Evolutionary conservation across 2,329 filamentous ascomycete genomes (phyloP).

Genomic region (Exophiala sideris): DNA sequence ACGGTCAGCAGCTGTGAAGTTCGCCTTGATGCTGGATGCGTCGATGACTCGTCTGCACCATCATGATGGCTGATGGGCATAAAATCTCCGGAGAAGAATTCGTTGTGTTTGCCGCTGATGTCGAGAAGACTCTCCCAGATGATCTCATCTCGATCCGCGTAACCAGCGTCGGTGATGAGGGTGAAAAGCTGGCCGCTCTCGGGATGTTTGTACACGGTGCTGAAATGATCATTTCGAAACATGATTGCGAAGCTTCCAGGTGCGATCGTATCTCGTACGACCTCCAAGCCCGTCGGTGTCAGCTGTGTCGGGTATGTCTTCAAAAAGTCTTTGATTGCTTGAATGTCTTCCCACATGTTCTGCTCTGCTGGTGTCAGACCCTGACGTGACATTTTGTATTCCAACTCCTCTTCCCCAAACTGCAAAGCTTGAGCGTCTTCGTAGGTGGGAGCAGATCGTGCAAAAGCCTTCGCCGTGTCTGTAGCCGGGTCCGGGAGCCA

Average conservation of each 20-base stretch:
- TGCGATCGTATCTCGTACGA: conserved; percentile 65
- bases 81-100: conserved; percentile 90
- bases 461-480: conserved; percentile 65
- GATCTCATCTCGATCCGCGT: conserved; percentile 80
- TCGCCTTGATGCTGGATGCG: conserved; percentile 19
- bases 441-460: conserved; percentile 74
- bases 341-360: conserved; percentile 74
- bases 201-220: conserved; percentile 86
- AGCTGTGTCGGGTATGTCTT: conserved; percentile 76
- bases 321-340: conserved; percentile 81
- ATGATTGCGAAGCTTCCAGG: conserved; percentile 83
- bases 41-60: conserved; percentile 9
- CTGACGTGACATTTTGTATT: conserved; percentile 66
- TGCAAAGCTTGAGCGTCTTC: conserved; percentile 89
- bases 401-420: conserved; percentile 84
- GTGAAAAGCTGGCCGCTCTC: conserved; percentile 71
- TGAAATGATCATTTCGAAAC: conserved; percentile 97
- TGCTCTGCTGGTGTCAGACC: conserved; percentile 72
- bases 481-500: conserved; percentile 70
- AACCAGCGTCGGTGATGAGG: conserved; percentile 89
- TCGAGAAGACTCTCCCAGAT: conserved; percentile 95
- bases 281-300: conserved; percentile 73
- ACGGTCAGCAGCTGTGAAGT: conserved; percentile 18
- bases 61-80: conserved; percentile 65
- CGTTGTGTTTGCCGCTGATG: conserved; percentile 75